Evolutionary conservation across 805 yeast genomes (phyloP).

Genomic region (Henningerozyma blattae): DNA sequence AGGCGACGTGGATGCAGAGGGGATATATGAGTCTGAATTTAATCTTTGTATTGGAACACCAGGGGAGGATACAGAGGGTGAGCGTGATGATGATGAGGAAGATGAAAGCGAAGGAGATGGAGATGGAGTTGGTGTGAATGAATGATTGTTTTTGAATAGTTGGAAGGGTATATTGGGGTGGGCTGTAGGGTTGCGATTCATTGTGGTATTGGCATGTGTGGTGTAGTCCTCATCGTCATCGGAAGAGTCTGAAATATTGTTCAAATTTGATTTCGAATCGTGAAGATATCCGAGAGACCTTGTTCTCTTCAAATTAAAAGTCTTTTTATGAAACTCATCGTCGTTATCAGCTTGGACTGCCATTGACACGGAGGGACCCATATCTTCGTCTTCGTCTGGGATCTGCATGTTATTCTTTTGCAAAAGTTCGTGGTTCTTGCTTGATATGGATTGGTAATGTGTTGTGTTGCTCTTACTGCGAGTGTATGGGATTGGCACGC

Average conservation of each 20-base stretch:
- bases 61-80: neutral
- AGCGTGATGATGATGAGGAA: neutral
- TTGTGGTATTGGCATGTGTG: neutral
- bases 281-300: slow-evolving; percentile 73
- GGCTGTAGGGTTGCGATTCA: neutral
- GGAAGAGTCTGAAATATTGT: slow-evolving; percentile 3
- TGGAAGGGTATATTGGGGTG: too few relatives aligned
- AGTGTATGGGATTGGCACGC: too few relatives aligned
- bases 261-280: slow-evolving; percentile 27
- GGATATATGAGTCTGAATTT: neutral
- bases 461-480: too few relatives aligned
- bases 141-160: too few relatives aligned
- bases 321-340: slow-evolving; percentile 53
- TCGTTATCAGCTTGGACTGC: slow-evolving; percentile 62
- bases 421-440: too few relatives aligned
- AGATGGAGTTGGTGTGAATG: too few relatives aligned
- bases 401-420: too few relatives aligned
- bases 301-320: slow-evolving; percentile 70
- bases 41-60: slow-evolving; percentile 7
- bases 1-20: slow-evolving; percentile 25
- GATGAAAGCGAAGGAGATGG: too few relatives aligned
- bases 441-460: too few relatives aligned
- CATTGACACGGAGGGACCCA: slow-evolving; percentile 31
- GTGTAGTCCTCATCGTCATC: slow-evolving; percentile 10
- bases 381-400: slow-evolving; percentile 19